These are phyloP conservation scores for Adiantum capillusveneris DNA, from an alignment of 75 land plant species.

Conservation along the genomic window DNA sequence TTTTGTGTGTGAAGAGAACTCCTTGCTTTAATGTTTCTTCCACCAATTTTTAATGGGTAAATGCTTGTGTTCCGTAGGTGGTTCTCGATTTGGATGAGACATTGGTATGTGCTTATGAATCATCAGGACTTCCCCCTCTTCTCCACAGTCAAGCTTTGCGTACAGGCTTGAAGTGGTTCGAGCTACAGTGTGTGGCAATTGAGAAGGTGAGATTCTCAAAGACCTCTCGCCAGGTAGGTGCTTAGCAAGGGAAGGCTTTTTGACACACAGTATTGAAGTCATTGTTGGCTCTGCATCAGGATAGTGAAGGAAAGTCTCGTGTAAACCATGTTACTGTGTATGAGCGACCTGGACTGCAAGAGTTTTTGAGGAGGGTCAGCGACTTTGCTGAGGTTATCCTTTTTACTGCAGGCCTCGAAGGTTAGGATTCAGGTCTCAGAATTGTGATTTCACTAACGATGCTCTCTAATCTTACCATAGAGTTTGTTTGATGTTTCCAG, in stretches of 20 bases:
- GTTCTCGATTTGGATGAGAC: constrained; percentile 97
- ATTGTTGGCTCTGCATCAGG: constrained; percentile 25
- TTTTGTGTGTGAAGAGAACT: no score
- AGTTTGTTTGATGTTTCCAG: constrained; percentile 20
- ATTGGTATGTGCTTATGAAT: constrained; percentile 89
- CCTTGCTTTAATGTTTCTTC: no score
- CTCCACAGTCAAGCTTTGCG: constrained; percentile 56
- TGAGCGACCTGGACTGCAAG: constrained; percentile 78
- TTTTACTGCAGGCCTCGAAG: constrained; percentile 90
- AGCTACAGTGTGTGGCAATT: constrained; percentile 61
- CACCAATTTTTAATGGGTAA: no score
- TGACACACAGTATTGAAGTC: background rate
- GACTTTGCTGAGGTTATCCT: constrained; percentile 83
- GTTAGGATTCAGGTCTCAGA: constrained; percentile 15
- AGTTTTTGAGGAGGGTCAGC: constrained; percentile 46
- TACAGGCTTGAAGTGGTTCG: constrained; percentile 65
- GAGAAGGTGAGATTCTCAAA: constrained; percentile 43
- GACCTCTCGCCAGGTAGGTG: background rate
- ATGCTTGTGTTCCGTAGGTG: no score
- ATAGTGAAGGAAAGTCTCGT: constrained; percentile 59
- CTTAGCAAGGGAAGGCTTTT: no score
- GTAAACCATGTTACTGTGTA: constrained; percentile 76
- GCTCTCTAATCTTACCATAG: no score
- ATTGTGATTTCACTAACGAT: no score
- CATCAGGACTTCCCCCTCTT: constrained; percentile 48